Percentiles rank a stretch among this genome's conserved stretches.
Evolutionary conservation across 140 eudicot genomes (phyloP).

Genomic region (Ambrosia hybrid): DNA sequence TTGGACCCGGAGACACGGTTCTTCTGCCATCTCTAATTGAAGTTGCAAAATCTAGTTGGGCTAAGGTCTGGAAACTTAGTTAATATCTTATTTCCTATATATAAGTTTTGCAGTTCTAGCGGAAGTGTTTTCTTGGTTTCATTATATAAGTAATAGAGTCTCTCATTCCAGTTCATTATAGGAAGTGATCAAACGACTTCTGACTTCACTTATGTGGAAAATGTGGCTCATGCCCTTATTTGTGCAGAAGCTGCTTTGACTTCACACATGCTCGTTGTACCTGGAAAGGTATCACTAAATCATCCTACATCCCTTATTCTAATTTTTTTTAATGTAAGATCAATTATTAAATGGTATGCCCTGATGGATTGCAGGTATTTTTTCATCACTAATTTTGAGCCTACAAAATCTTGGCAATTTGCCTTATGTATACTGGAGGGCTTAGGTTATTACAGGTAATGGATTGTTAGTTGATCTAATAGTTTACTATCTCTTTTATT

Average conservation of each 20-base stretch:
- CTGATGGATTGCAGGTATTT: constrained; percentile 54
- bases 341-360: constrained; percentile 1
- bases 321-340: not conserved
- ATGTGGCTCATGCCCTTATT: constrained; percentile 83
- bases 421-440: constrained; percentile 62
- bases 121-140: constrained; percentile 13
- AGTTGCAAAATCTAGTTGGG: constrained; percentile 69
- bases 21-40: constrained; percentile 60
- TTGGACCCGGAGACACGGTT: constrained; percentile 77
- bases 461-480: not conserved
- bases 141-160: constrained; percentile 60
- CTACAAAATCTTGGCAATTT: constrained; percentile 72
- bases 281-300: constrained; percentile 66
- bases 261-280: constrained; percentile 48
- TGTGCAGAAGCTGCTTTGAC: constrained; percentile 81
- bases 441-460: constrained; percentile 79
- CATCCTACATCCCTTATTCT: not conserved
- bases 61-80: constrained; percentile 58
- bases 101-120: not conserved
- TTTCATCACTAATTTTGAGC: constrained; percentile 78
- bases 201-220: constrained; percentile 91
- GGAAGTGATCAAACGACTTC: constrained; percentile 64
- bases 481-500: not conserved
- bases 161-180: constrained; percentile 91
- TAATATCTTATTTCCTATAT: not conserved